Evolutionary conservation across 805 yeast genomes (phyloP), one percentile per base, ranked within the genome.

Genomic region (Millerozyma acaciae): DNA sequence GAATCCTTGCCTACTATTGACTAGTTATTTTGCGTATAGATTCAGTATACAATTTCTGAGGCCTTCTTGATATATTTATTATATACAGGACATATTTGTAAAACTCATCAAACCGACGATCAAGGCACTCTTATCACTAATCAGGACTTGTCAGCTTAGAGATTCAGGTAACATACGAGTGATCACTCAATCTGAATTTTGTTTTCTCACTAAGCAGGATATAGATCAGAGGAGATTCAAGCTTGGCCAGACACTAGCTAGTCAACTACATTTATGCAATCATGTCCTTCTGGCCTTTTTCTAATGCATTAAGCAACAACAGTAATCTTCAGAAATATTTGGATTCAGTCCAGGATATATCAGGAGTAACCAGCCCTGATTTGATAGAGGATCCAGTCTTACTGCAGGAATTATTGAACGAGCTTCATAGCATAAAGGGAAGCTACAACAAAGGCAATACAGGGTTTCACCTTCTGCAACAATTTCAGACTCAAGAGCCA

Each of bases 201-300:
- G n/a, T n/a, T n/a, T n/a, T n/a, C n/a, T n/a, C n/a, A n/a, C n/a
- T n/a, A n/a, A n/a, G n/a, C n/a, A n/a, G n/a, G n/a, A n/a, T n/a
- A n/a, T n/a, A n/a, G n/a, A n/a, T n/a, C n/a, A n/a, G n/a, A n/a
- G n/a, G n/a, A n/a, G n/a, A n/a, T n/a, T n/a, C n/a, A n/a, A n/a
- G n/a, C n/a, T n/a, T n/a, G n/a, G n/a, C n/a, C n/a, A n/a, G n/a
- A n/a, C n/a, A n/a, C n/a, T n/a, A n/a, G n/a, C n/a, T n/a, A n/a
- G n/a, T n/a, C n/a, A n/a, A n/a, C n/a, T n/a, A n/a, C n/a, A n/a
- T n/a, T n/a, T n/a, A n/a, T n/a, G n/a, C n/a, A n/a, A n/a, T 16
- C 9, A 66, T 66, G 73, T 66, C 73, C 30, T 66, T 66, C 40
- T 66, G 73, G 73, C 73, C 73, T 21, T 66, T 66, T 39, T 48